A percentile compares a stretch with the other conserved stretches of the same genome.
phyloP scores from a whole-genome alignment of 163 green algal genomes.

The Scenedesmus sp. region DNA sequence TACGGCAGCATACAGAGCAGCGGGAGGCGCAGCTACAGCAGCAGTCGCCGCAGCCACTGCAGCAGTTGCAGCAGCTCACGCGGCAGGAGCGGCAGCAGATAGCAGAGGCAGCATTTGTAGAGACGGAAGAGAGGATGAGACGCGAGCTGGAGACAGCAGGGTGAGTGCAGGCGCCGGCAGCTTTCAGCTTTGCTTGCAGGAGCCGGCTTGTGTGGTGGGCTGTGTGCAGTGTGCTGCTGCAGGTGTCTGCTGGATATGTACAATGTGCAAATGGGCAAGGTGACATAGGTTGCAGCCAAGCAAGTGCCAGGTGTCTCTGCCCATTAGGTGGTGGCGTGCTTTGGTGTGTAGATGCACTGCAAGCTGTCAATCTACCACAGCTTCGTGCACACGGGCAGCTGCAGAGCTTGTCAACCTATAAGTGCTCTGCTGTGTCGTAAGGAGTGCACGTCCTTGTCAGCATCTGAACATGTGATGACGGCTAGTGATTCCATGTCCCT shows the following conservation, averaged over 20 bases:
- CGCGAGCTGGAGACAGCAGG: slow-evolving; percentile 29
- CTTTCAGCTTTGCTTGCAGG: background rate
- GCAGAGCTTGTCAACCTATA: background rate
- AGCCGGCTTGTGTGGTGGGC: background rate
- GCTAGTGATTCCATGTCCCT: too few species aligned
- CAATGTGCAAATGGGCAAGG: background rate
- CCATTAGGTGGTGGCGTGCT: background rate
- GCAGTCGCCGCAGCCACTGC: background rate
- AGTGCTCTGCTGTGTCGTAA: background rate
- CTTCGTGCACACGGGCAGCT: background rate
- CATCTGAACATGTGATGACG: too few species aligned
- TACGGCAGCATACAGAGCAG: background rate
- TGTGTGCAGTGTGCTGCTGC: background rate
- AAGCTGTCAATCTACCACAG: background rate
- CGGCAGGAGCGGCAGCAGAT: slow-evolving; percentile 13
- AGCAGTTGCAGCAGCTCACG: background rate
- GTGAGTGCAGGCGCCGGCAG: background rate
- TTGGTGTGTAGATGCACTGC: too few species aligned
- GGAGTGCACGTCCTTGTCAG: too few species aligned
- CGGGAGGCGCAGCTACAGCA: slow-evolving; percentile 5
- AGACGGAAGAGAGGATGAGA: slow-evolving; percentile 7
- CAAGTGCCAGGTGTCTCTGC: background rate
- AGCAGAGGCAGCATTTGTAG: slow-evolving; percentile 15
- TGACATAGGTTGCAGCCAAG: background rate
- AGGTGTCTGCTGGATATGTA: background rate